Base-by-base conservation (phyloP, 108 stramenopile species). In the Chaetoceros muelleri region DNA sequence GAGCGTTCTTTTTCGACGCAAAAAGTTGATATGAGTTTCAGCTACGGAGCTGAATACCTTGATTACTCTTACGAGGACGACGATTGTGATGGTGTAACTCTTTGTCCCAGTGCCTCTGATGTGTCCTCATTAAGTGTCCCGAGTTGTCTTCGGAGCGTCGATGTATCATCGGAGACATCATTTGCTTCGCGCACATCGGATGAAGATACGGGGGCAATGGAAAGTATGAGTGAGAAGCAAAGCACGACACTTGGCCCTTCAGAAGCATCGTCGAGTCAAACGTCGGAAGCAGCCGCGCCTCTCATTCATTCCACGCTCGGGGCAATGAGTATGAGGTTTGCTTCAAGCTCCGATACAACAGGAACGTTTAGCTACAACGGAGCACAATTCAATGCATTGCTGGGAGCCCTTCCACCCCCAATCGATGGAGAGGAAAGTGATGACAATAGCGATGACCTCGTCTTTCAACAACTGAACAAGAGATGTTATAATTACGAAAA, bases 211-310 rank as follows among this genome's bases (percentile, higher is more conserved):
- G 21, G 2, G 7, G 25, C 30, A 23, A n/a, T 17, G 8, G 44
- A 46, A 24, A 21, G 19, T 7, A 18, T 16, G 18, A 46, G 45
- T n/a, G 57, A 58, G 44, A 22, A 58, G 10, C 30, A 21, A 7
- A 24, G 19, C 1, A 10, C 19, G 5, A 44, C 21, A 60, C 24
- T 10, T 21, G 31, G 40, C 16, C 52, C 21, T 1, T 62, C 61
- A 1, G 61, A 62, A 28, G 61, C 61, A 25, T 62, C 61, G 2
- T 62, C 61, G 25, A 62, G 61, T 29, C 52, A 62, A 27, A 52
- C 24, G 40, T 53, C 61, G 13, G 61, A 62, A 46, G 61, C 61
- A 25, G 61, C 61, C 24, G 40, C 61, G 20, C 61, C 61, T 13
- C 24, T 62, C 1, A 52, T 62, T 44, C 13, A 40, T 40, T 40